Percentiles rank a stretch among this genome's conserved stretches.
phyloP scores from a whole-genome alignment of 2,329 filamentous ascomycete genomes.

The Elsinoe perseae region DNA sequence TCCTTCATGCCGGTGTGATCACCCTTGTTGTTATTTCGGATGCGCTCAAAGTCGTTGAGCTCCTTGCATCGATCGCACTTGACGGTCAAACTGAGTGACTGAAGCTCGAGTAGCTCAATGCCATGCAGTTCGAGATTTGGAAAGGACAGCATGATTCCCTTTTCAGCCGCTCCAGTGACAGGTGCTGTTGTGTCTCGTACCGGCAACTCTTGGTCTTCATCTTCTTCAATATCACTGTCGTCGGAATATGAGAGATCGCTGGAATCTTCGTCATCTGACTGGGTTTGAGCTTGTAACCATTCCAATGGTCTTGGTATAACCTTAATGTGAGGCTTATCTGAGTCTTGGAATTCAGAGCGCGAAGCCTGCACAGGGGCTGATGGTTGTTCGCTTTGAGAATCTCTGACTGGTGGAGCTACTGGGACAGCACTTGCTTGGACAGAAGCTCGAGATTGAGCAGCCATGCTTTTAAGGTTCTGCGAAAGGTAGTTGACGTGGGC shows the following conservation, averaged over 20 bases:
- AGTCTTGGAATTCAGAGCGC: constrained; percentile 18
- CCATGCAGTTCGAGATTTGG: constrained; percentile 68
- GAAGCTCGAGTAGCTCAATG: constrained; percentile 66
- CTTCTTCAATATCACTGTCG: constrained; percentile 44
- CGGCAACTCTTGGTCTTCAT: constrained; percentile 35
- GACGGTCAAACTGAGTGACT: constrained; percentile 58
- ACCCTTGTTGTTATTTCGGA: constrained; percentile 48
- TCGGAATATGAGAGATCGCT: constrained; percentile 37
- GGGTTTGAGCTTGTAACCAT: constrained; percentile 46
- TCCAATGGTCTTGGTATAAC: constrained; percentile 70
- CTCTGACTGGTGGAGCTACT: background rate
- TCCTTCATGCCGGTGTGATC: constrained; percentile 35
- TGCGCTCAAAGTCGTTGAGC: constrained; percentile 57
- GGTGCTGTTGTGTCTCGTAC: constrained; percentile 31
- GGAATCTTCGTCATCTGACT: constrained; percentile 25
- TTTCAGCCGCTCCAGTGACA: constrained; percentile 44
- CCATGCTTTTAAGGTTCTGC: constrained; percentile 61
- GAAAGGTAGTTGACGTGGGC: constrained; percentile 67
- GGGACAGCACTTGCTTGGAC: background rate
- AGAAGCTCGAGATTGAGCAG: constrained; percentile 22
- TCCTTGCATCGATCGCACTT: constrained; percentile 78
- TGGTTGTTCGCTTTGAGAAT: background rate
- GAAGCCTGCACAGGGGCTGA: background rate
- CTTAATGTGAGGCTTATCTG: constrained; percentile 58
- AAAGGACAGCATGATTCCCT: constrained; percentile 70